phyloP scores from a whole-genome alignment of 1,284 basidiomycete genomes.

The Cutaneotrichosporon cutaneum region DNA sequence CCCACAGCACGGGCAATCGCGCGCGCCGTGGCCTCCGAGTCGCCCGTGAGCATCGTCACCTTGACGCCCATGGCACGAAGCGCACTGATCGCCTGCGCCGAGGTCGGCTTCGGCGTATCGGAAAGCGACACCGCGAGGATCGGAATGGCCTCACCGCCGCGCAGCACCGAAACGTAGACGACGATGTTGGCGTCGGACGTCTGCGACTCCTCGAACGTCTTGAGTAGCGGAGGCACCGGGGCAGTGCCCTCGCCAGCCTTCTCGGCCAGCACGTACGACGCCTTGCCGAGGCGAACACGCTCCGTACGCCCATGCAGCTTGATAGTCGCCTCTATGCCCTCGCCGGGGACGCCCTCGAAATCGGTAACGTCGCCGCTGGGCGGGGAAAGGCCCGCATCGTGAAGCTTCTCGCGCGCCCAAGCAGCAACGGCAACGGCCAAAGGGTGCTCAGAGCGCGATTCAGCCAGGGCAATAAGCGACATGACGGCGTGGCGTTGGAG shows the following conservation, averaged over 20 bases:
- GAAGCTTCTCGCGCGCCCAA: slow-evolving; percentile 70
- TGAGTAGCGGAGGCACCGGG: slow-evolving; percentile 60
- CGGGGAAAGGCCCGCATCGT: slow-evolving; percentile 55
- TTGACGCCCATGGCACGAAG: slow-evolving; percentile 82
- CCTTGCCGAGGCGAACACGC: slow-evolving; percentile 69
- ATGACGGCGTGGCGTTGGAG: slow-evolving; percentile 63
- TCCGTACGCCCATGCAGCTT: slow-evolving; percentile 53
- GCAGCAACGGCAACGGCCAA: slow-evolving; percentile 86
- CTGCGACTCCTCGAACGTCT: slow-evolving; percentile 66
- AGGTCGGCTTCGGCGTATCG: slow-evolving; percentile 79
- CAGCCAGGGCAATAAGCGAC: slow-evolving; percentile 78
- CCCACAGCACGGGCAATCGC: slow-evolving; percentile 85
- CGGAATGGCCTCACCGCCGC: slow-evolving; percentile 54
- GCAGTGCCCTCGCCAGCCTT: slow-evolving; percentile 36
- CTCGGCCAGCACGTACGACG: slow-evolving; percentile 60
- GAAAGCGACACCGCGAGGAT: slow-evolving; percentile 73
- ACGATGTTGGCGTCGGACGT: slow-evolving; percentile 73
- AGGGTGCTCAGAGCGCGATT: slow-evolving; percentile 92
- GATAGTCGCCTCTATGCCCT: slow-evolving; percentile 75
- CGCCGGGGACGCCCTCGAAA: slow-evolving; percentile 86
- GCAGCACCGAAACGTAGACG: slow-evolving; percentile 71
- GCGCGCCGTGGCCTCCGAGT: slow-evolving; percentile 73
- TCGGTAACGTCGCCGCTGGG: slow-evolving; percentile 54
- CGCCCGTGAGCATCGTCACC: slow-evolving; percentile 88
- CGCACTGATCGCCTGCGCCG: slow-evolving; percentile 73